Evolutionary conservation across 805 yeast species (phyloP).

Genomic region (Wickerhamiella dianesei): DNA sequence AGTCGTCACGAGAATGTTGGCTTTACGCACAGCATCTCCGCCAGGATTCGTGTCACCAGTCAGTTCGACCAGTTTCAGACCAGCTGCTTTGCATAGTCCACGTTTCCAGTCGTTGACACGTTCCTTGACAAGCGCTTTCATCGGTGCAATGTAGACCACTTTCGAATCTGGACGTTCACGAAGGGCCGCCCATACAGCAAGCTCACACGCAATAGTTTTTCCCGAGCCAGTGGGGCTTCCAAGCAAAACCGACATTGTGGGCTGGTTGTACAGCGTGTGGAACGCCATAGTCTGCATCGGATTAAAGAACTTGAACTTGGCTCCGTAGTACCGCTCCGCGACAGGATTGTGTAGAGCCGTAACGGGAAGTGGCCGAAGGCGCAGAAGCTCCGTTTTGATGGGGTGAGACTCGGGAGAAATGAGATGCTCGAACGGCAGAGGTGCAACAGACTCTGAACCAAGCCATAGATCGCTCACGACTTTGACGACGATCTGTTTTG

Average conservation of each 20-base stretch:
- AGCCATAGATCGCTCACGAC: slow-evolving; percentile 80
- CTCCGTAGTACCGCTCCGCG: slow-evolving; percentile 53
- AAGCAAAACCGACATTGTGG: slow-evolving; percentile 60
- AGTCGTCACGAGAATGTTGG: slow-evolving; percentile 68
- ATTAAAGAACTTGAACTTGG: slow-evolving; percentile 71
- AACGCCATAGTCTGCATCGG: slow-evolving; percentile 98
- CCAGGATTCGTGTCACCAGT: slow-evolving; percentile 77
- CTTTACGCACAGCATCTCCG: slow-evolving; percentile 47
- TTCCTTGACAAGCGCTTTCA: slow-evolving; percentile 77
- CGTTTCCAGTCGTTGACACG: slow-evolving; percentile 69
- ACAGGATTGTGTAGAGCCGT: slow-evolving; percentile 58
- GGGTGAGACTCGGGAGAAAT: slow-evolving; percentile 83
- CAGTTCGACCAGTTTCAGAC: slow-evolving; percentile 47
- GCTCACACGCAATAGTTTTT: slow-evolving; percentile 90
- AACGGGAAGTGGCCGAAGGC: slow-evolving; percentile 75
- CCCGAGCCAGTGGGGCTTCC: slow-evolving; percentile 99
- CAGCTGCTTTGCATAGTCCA: slow-evolving; percentile 18
- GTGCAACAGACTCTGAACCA: slow-evolving; percentile 62
- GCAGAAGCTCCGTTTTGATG: slow-evolving; percentile 62
- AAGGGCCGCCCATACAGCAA: slow-evolving; percentile 96
- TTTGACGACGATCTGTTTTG: slow-evolving; percentile 71
- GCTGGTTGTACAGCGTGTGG: slow-evolving; percentile 70
- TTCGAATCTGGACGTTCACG: slow-evolving; percentile 67
- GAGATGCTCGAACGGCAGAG: slow-evolving; percentile 80
- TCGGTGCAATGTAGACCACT: slow-evolving; percentile 75